phyloP scores from a whole-genome alignment of 2,329 filamentous ascomycete species.

The Corinectria fuckeliana region DNA sequence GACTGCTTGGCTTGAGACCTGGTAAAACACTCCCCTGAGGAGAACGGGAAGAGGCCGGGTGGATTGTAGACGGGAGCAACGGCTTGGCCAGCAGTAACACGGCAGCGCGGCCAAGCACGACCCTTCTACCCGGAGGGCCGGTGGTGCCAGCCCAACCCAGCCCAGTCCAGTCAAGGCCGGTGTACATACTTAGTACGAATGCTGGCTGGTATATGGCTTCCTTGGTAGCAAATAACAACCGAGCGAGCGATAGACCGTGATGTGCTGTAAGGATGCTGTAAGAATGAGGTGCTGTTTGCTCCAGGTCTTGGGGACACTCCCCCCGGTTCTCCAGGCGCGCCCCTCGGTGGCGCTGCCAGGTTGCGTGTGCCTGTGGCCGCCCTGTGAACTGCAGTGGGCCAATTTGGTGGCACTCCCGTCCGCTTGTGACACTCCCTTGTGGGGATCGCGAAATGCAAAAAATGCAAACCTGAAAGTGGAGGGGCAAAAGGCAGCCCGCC shows the following conservation, averaged over 20 bases:
- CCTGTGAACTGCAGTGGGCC: background rate
- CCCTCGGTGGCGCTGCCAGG: too few relatives aligned
- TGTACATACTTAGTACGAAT: background rate
- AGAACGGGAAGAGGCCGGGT: background rate
- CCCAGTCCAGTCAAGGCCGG: background rate
- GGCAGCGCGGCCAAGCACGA: background rate
- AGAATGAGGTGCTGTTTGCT: background rate
- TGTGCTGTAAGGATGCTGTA: background rate
- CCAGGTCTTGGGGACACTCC: background rate
- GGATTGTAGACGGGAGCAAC: too few relatives aligned
- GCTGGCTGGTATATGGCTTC: background rate
- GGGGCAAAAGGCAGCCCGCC: slow-evolving; percentile 17
- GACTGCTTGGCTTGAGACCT: background rate
- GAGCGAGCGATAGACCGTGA: background rate
- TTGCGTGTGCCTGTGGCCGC: too few relatives aligned
- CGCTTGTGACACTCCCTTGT: background rate
- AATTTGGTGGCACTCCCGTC: too few relatives aligned
- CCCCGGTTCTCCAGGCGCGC: background rate
- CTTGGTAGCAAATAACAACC: background rate
- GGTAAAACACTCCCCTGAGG: background rate
- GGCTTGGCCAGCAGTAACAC: background rate
- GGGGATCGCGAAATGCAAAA: background rate
- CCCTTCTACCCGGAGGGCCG: background rate
- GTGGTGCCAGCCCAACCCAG: slow-evolving; percentile 11
- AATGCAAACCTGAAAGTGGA: slow-evolving; percentile 16